Evolutionary conservation across 768 basidiomycete genomes (phyloP), one percentile per base, ranked within the genome.

Genomic region (Mycena amicta): DNA sequence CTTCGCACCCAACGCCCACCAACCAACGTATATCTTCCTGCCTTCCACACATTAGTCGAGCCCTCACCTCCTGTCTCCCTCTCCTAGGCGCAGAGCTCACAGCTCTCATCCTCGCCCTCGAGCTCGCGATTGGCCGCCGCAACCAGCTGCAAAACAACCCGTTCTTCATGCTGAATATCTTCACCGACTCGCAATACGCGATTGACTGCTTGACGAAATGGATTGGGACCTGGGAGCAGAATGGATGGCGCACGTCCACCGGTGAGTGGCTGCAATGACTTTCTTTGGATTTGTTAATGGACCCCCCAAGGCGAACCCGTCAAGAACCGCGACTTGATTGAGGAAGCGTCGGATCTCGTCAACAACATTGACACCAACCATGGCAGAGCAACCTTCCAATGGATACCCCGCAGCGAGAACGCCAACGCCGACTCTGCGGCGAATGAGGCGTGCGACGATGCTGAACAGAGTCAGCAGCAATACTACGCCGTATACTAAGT

Each of bases 321-420:
- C 52, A 27, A 15, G 40, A 61, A 61, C 52, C 55, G 50, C 26
- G 60, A 57, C 30, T 53, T 61, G 47, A 57, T 61, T 45, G 46
- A 61, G 25, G 18, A 51, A 23, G 55, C 55, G 15, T 22, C 23
- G 13, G 28, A 54, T 3, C 22, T 61, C 39, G 37, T 50, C 8
- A 30, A 46, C 30, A 26, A 50, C 2, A 53, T 61, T 20, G 41
- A 8, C 15, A 33, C n/a, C n/a, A 27, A 53, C 6, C 26, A 31
- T 18, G 60, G 55, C 29, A 12, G 29, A 15, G 52, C 57, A 11
- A 37, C 45, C 6, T 61, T 61, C 31, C 20, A 29, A 3, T 54
- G 52, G 55, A 20, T 61, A n/a, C 52, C 55, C 5, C 26, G 55
- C n/a, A 55, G 33, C 25, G 4, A 57, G 16, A 61, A 61, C 56